Percentiles rank a stretch among this genome's conserved stretches.
Conservation (phyloP, 2,329 filamentous ascomycete species). For the Pseudonectria foliicola region DNA sequence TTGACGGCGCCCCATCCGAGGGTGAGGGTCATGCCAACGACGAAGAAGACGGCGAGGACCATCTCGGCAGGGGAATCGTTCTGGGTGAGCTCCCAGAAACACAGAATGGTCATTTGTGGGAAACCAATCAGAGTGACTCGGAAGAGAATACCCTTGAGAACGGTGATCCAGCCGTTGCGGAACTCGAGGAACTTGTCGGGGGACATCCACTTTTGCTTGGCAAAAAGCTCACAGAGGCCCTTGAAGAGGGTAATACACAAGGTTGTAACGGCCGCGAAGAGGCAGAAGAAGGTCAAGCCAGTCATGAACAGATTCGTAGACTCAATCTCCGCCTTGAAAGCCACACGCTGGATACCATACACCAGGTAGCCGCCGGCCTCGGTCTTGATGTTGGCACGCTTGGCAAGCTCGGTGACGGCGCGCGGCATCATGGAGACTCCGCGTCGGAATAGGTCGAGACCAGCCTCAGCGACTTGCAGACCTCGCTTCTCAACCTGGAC, state of each 20-base stretch:
- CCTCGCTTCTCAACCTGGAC: conserved; percentile 72
- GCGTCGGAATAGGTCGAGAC: conserved; percentile 45
- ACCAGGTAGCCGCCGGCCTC: conserved; percentile 55
- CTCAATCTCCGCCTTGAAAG: conserved; percentile 79
- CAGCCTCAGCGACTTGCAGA: conserved; percentile 30
- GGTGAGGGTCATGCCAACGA: conserved; percentile 70
- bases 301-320: conserved; percentile 91
- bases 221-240: conserved; percentile 66
- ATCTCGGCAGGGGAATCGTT: conserved; percentile 80
- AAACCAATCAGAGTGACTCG: conserved; percentile 85
- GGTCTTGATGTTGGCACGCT: conserved; percentile 48
- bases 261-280: conserved; percentile 71
- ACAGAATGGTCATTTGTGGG: conserved; percentile 83
- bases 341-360: conserved; percentile 80
- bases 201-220: conserved; percentile 71
- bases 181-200: conserved; percentile 85
- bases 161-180: conserved; percentile 86
- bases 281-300: conserved; percentile 78
- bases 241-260: conserved; percentile 74
- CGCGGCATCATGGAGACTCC: conserved; percentile 45
- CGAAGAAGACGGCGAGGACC: conserved; percentile 81
- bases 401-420: conserved; percentile 36
- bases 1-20: conserved; percentile 84
- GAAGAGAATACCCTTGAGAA: conserved; percentile 90
- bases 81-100: conserved; percentile 87